Evolutionary conservation across 371 early-diverging fungal species (phyloP).

Genomic region (Mucor irregularis): DNA sequence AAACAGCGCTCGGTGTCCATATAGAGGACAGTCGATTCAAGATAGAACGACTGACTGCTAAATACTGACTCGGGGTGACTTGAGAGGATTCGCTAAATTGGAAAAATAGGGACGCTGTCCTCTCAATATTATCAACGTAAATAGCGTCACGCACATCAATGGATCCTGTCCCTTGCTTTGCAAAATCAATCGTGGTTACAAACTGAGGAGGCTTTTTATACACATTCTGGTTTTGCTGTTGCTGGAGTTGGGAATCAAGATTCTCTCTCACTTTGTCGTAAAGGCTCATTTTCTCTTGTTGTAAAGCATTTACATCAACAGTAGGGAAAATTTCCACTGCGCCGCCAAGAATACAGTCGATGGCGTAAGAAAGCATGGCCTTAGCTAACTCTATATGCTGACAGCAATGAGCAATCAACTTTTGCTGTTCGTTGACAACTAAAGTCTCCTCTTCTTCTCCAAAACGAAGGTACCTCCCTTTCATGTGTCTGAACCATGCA

Average conservation of each 20-base stretch:
- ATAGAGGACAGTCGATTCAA: slow-evolving; percentile 25
- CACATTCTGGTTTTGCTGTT: background rate
- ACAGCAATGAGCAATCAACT: slow-evolving; percentile 30
- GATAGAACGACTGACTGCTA: slow-evolving; percentile 20
- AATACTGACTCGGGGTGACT: slow-evolving; percentile 11
- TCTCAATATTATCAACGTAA: slow-evolving; percentile 39
- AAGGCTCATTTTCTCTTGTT: slow-evolving; percentile 26
- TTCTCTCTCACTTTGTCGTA: slow-evolving; percentile 19
- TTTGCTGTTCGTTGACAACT: slow-evolving; percentile 27
- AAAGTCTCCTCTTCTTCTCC: slow-evolving; percentile 16
- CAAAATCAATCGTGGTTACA: slow-evolving; percentile 20
- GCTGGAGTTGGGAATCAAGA: background rate
- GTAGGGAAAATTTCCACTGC: slow-evolving; percentile 43
- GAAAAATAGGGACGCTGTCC: slow-evolving; percentile 36
- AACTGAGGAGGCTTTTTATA: slow-evolving; percentile 36
- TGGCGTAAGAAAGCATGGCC: slow-evolving; percentile 20
- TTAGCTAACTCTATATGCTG: slow-evolving; percentile 31
- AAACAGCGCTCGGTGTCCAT: slow-evolving; percentile 31
- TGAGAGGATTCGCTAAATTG: slow-evolving; percentile 16
- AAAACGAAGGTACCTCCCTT: slow-evolving; percentile 28
- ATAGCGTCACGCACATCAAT: slow-evolving; percentile 34
- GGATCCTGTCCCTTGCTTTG: background rate
- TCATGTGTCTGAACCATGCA: slow-evolving; percentile 48
- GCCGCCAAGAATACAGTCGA: slow-evolving; percentile 39
- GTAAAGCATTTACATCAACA: slow-evolving; percentile 24